phyloP scores from a whole-genome alignment of 129 eudicot species.

The Artemisia argyi region DNA sequence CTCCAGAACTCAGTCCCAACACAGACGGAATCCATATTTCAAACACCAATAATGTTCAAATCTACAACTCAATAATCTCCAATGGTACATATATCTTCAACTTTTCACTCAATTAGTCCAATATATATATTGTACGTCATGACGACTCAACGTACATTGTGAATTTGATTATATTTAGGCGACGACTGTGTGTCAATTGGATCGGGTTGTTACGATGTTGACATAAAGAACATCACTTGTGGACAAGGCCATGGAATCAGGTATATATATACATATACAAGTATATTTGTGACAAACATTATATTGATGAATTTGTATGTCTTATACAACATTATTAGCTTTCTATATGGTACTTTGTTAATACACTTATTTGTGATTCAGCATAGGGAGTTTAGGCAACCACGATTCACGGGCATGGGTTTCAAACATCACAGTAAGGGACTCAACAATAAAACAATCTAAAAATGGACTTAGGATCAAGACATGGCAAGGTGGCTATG shows the following conservation, averaged over 20 bases:
- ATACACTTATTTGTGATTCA: neutral
- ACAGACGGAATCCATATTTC: constrained; percentile 83
- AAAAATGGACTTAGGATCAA: constrained; percentile 66
- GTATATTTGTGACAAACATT: neutral
- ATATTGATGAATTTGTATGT: neutral
- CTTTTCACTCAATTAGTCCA: neutral
- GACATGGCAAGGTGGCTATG: constrained; percentile 77
- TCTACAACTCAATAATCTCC: constrained; percentile 59
- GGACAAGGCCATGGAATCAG: constrained; percentile 89
- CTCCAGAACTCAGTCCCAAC: constrained; percentile 70
- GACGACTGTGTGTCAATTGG: constrained; percentile 84
- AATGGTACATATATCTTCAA: constrained; percentile 40
- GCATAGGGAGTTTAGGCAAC: constrained; percentile 70
- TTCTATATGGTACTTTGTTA: neutral
- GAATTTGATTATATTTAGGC: constrained; percentile 35
- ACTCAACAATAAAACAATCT: constrained; percentile 41
- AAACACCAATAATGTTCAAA: constrained; percentile 56
- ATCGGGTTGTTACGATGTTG: constrained; percentile 67
- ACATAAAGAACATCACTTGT: constrained; percentile 67
- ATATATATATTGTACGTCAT: too few relatives aligned
- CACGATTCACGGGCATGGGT: constrained; percentile 57
- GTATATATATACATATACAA: constrained; percentile 34
- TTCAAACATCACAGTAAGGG: constrained; percentile 55
- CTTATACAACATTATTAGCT: neutral
- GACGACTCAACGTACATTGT: neutral